Base-by-base conservation (phyloP, 805 yeast genomes). In the Cyberlindnera xylosilytica region DNA sequence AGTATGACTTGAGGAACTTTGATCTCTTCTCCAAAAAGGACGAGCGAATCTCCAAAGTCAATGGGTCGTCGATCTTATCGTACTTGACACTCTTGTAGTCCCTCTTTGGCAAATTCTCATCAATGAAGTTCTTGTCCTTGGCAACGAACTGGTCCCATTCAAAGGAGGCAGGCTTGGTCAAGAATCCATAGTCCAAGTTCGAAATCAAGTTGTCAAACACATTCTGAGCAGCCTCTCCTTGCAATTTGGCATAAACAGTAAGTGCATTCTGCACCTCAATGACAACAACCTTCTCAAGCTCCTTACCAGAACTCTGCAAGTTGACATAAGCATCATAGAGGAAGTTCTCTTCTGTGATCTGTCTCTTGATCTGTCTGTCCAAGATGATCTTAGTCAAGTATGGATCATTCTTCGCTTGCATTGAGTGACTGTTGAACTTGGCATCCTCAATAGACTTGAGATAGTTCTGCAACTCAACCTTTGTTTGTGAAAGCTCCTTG, bases 1-100 rank as follows among this genome's bases (percentile, higher is more conserved):
- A 79, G 64, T 89, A 93, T n/a, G 91, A 83, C 68, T 90, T 90
- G 51, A 93, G 71, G 61, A 79, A 90, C 70, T 91, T 91, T 6
- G 97, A 87, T 56, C 96, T 76, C 62, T 97, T 77, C 63, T 93
- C 98, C 49, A 91, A 70, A 50, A 72, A 77, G 3, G 97, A 97
- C 11, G 88, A 77, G 41, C 87, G 77, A 29, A 90, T 73, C 50
- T 78, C 81, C 39, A 63, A 67, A 12, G 90, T 78, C 49, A 87
- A 68, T 11, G 88, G 79, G 41, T 88, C 85, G 54, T 74, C 73
- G 57, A 79, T 86, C 57, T 81, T 73, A 23, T 80, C 80, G 58
- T 88, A 90, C 9, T 61, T 58, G 38, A 89, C 74, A 45, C 82
- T 86, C 36, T 73, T 71, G 41, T 73, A 63, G 41, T 74, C 77